phyloP scores from a whole-genome alignment of 2,329 filamentous ascomycete species.

The Fusarium torreyae region DNA sequence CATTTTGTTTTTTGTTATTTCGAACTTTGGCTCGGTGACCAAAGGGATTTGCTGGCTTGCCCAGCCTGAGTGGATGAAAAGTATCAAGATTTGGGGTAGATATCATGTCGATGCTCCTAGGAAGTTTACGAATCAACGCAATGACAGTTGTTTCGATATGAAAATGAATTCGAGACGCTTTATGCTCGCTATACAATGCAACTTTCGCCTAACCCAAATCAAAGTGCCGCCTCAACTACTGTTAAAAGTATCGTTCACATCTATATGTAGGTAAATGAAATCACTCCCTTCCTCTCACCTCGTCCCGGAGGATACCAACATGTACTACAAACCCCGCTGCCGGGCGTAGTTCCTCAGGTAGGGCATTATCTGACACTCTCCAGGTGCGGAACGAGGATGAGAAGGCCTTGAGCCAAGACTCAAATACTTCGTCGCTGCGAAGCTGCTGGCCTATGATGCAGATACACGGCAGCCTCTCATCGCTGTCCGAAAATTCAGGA shows the following conservation, averaged over 20 bases:
- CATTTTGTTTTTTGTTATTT: slow-evolving; percentile 36
- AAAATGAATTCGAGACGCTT: slow-evolving; percentile 25
- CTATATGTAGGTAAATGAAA: neutral
- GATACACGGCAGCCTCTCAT: slow-evolving; percentile 67
- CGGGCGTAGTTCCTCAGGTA: slow-evolving; percentile 72
- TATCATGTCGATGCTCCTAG: slow-evolving; percentile 25
- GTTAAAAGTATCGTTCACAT: neutral
- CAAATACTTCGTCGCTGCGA: slow-evolving; percentile 86
- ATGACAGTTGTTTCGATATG: slow-evolving; percentile 19
- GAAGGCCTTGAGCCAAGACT: slow-evolving; percentile 83
- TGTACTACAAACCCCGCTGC: slow-evolving; percentile 87
- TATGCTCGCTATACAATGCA: slow-evolving; percentile 10
- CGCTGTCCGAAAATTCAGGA: slow-evolving; percentile 29
- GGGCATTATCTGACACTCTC: slow-evolving; percentile 76
- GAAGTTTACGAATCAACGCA: slow-evolving; percentile 30
- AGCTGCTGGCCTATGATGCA: slow-evolving; percentile 92
- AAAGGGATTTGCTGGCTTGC: slow-evolving; percentile 29
- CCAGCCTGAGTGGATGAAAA: slow-evolving; percentile 29
- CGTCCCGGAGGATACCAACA: slow-evolving; percentile 73
- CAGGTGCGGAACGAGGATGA: slow-evolving; percentile 78
- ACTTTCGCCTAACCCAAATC: neutral
- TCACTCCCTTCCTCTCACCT: slow-evolving; percentile 5
- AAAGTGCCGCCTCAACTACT: neutral
- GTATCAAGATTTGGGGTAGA: slow-evolving; percentile 32
- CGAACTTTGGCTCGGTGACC: slow-evolving; percentile 25